Conservation (phyloP, 2,329 filamentous ascomycete genomes). For the Epichloe brachyelytri region DNA sequence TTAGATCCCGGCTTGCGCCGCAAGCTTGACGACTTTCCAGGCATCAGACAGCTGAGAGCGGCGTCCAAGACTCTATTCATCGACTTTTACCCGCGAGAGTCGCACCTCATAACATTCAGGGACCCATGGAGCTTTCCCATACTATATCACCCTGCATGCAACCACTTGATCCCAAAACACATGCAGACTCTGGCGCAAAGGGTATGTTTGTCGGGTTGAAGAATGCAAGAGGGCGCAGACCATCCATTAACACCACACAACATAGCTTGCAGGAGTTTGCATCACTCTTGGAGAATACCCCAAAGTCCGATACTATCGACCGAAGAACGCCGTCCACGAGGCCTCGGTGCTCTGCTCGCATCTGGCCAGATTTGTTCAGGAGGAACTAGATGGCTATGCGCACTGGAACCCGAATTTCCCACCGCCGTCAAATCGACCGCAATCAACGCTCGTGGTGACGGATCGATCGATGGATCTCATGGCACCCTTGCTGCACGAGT, state of each 20-base stretch:
- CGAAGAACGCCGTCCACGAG: constrained; percentile 63
- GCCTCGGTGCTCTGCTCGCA: constrained; percentile 79
- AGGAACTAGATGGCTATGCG: constrained; percentile 80
- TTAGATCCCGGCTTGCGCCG: constrained; percentile 58
- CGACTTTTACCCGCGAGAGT: constrained; percentile 84
- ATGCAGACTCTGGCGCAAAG: constrained; percentile 80
- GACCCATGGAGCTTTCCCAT: constrained; percentile 94
- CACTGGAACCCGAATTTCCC: constrained; percentile 70
- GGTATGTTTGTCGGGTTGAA: constrained; percentile 32
- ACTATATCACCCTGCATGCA: constrained; percentile 83
- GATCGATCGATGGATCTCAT: constrained; percentile 88
- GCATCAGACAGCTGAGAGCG: constrained; percentile 61
- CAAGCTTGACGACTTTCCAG: constrained; percentile 59
- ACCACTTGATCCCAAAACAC: constrained; percentile 67
- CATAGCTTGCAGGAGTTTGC: constrained; percentile 49
- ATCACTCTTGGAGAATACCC: constrained; percentile 90
- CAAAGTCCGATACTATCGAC: constrained; percentile 80
- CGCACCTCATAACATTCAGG: constrained; percentile 78
- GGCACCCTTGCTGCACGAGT: constrained; percentile 83
- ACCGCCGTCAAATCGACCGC: constrained; percentile 62
- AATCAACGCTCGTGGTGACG: constrained; percentile 72
- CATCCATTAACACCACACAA: background rate
- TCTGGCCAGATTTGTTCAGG: constrained; percentile 80
- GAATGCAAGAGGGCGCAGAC: background rate
- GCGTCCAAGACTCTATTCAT: constrained; percentile 72